Conservation (phyloP, 306 rosid genomes). For the Castanea sativa region DNA sequence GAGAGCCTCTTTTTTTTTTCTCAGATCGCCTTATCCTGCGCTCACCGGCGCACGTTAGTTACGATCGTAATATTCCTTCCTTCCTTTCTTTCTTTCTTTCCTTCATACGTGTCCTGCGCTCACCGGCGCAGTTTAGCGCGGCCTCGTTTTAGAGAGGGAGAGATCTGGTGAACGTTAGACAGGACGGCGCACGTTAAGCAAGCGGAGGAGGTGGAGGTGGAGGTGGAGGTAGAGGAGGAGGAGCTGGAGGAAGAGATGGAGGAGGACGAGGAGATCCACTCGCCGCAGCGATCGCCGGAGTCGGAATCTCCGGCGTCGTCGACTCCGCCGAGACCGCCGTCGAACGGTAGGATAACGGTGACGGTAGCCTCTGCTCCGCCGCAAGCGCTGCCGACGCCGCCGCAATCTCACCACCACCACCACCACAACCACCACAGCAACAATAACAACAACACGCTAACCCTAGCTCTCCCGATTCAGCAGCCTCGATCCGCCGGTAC, state of each 20-base stretch:
- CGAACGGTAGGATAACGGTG: conserved; percentile 71
- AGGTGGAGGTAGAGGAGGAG: too few species aligned
- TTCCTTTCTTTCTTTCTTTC: not conserved
- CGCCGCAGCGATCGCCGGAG: conserved; percentile 56
- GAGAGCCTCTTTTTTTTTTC: not conserved
- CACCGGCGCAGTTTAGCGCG: not conserved
- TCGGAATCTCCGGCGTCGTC: conserved; percentile 71
- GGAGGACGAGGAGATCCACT: conserved; percentile 88
- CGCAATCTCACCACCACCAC: conserved; percentile 7
- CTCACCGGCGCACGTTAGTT: not conserved
- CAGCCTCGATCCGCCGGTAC: conserved; percentile 34
- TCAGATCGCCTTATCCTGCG: conserved; percentile 2
- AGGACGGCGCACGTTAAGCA: conserved; percentile 30
- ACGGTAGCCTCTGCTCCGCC: conserved; percentile 71
- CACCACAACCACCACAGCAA: conserved; percentile 41
- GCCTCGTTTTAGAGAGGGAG: too few species aligned
- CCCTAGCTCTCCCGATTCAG: conserved; percentile 71
- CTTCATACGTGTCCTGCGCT: not conserved
- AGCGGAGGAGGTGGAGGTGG: too few species aligned
- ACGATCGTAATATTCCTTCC: not conserved
- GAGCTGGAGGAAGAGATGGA: conserved; percentile 37
- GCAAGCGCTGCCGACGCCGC: too few species aligned
- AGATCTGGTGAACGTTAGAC: too few species aligned
- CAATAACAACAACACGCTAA: conserved; percentile 16
- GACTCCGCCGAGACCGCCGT: conserved; percentile 18